Percentiles rank a stretch among this genome's conserved stretches.
phyloP scores from a whole-genome alignment of 2,329 filamentous ascomycete species.

The Curvularia sp. region DNA sequence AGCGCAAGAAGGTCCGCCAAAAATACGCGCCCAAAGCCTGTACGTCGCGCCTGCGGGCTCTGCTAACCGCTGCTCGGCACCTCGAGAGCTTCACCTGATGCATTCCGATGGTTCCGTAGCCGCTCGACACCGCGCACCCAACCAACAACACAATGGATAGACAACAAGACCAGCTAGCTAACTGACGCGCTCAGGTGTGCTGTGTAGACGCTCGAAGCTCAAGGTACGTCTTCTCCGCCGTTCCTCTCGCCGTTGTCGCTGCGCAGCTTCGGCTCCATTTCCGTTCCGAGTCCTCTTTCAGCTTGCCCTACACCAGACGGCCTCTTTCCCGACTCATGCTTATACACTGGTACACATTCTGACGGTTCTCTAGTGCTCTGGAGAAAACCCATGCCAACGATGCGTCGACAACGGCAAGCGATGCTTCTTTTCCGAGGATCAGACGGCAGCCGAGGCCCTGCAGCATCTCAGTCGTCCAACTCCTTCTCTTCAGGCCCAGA shows the following conservation, averaged over 20 bases:
- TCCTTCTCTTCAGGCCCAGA: constrained; percentile 25
- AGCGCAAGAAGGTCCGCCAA: constrained; percentile 47
- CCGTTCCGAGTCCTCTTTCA: constrained; percentile 1
- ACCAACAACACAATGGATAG: neutral
- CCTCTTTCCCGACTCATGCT: constrained; percentile 2
- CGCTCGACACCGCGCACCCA: constrained; percentile 11
- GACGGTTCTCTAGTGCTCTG: constrained; percentile 37
- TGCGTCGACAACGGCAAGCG: constrained; percentile 45
- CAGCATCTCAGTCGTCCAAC: constrained; percentile 48
- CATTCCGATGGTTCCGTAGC: constrained; percentile 40
- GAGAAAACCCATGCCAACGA: constrained; percentile 47
- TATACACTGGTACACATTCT: neutral
- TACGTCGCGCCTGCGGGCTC: constrained; percentile 28
- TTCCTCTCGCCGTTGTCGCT: neutral
- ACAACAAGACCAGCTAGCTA: constrained; percentile 16
- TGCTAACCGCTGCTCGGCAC: constrained; percentile 3
- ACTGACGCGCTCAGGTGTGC: constrained; percentile 36
- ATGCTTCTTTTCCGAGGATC: constrained; percentile 50
- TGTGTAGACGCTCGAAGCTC: constrained; percentile 46
- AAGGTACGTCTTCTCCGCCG: constrained; percentile 32
- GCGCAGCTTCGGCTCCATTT: neutral
- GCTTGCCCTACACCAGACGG: constrained; percentile 3
- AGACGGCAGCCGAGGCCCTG: constrained; percentile 47
- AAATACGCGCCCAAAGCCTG: constrained; percentile 48
- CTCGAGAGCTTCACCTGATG: constrained; percentile 10